phyloP scores from a whole-genome alignment of 129 eudicot genomes.

The Rutidosis leptorrhynchoides region DNA sequence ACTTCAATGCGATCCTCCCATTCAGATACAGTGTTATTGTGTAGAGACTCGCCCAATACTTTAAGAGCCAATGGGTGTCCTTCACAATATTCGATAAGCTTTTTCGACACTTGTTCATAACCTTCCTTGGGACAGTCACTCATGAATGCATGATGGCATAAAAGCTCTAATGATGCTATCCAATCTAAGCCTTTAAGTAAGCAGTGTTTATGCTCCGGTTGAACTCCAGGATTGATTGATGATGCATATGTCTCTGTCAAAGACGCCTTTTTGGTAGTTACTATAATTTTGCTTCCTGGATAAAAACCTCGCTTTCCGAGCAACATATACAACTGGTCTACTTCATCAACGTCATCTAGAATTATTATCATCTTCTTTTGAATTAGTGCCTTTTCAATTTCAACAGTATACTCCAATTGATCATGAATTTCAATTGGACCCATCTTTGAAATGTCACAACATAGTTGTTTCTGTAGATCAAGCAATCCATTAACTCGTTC shows the following conservation, averaged over 20 bases:
- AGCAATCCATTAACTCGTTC: neutral
- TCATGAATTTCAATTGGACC: neutral
- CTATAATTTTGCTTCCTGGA: neutral
- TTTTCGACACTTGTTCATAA: neutral
- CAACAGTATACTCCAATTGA: neutral
- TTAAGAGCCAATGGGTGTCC: conserved; percentile 1
- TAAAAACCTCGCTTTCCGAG: neutral
- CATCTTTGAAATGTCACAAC: neutral
- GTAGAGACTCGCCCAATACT: neutral
- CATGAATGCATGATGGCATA: neutral
- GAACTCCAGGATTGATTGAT: neutral
- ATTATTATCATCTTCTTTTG: neutral
- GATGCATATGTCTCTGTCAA: neutral
- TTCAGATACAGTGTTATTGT: neutral
- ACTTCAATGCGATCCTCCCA: neutral
- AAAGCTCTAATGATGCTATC: neutral
- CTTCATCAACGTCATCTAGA: neutral
- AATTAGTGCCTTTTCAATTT: neutral
- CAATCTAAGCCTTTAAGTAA: neutral
- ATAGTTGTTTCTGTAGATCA: conserved; percentile 8
- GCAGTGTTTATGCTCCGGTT: neutral
- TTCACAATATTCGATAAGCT: neutral
- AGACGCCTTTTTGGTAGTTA: neutral
- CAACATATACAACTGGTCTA: neutral
- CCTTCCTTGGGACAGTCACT: neutral